A percentile compares a stretch with the other conserved stretches of the same genome.
Conservation (phyloP, 2,329 filamentous ascomycete species). For the Cercospora beticola region DNA sequence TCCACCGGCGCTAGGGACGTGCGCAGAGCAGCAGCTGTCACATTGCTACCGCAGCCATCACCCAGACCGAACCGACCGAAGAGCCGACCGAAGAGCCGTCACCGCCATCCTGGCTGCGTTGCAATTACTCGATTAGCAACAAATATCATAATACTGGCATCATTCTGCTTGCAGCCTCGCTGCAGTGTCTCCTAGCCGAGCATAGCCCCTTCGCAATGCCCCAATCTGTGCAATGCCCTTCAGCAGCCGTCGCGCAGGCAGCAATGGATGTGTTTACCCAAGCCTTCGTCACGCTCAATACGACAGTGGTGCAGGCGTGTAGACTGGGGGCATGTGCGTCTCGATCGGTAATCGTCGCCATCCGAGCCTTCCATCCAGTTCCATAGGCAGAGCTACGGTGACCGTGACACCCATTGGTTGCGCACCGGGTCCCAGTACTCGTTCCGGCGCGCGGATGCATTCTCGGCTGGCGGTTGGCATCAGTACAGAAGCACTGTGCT, state of each 20-base stretch:
- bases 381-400: neutral
- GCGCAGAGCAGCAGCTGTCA: neutral
- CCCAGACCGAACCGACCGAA: neutral
- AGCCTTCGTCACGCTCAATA: neutral
- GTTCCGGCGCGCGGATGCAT: neutral
- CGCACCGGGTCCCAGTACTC: slow-evolving; percentile 18
- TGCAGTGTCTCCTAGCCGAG: neutral
- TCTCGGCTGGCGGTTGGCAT: neutral
- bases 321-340: neutral
- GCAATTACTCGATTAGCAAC: neutral
- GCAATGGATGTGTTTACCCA: neutral
- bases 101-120: neutral
- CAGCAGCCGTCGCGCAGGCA: neutral
- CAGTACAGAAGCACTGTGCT: slow-evolving; percentile 1
- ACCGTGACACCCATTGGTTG: slow-evolving; percentile 5
- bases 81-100: neutral
- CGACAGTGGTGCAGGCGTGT: neutral
- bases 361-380: neutral
- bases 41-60: neutral
- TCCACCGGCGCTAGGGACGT: neutral
- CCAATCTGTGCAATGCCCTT: neutral
- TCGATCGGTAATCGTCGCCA: neutral
- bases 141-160: neutral
- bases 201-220: neutral
- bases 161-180: neutral